These are phyloP conservation scores for Phyllosticta citribraziliensis DNA, from an alignment of 2,329 filamentous ascomycete genomes.

Conservation along the genomic window DNA sequence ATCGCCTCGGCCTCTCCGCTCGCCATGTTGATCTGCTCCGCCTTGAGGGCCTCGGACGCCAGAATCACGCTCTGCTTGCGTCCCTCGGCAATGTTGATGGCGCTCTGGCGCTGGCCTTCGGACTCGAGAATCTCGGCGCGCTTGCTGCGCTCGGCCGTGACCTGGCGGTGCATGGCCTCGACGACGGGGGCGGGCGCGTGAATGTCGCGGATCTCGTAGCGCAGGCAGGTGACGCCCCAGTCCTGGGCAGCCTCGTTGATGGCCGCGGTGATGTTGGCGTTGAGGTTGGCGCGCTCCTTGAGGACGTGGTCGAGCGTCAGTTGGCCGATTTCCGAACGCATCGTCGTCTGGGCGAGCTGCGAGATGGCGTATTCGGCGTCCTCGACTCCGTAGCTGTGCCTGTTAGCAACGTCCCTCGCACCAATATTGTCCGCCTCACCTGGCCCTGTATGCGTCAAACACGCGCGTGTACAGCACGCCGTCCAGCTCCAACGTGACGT, in stretches of 20 bases:
- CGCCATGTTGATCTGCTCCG: constrained; percentile 89
- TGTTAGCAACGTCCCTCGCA: neutral
- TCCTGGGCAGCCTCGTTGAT: constrained; percentile 97
- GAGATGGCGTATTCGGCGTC: constrained; percentile 98
- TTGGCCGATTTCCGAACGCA: constrained; percentile 97
- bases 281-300: constrained; percentile 91
- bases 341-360: constrained; percentile 94
- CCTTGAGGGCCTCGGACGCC: constrained; percentile 80
- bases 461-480: constrained; percentile 92
- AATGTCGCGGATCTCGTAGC: constrained; percentile 97
- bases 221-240: constrained; percentile 91
- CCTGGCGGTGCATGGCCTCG: constrained; percentile 95
- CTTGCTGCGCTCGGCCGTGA: constrained; percentile 94
- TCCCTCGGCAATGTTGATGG: constrained; percentile 98
- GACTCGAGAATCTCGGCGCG: constrained; percentile 95
- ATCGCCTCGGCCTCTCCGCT: constrained; percentile 93
- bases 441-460: constrained; percentile 96
- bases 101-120: constrained; percentile 91
- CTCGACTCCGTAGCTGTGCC: constrained; percentile 81
- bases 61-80: constrained; percentile 95
- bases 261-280: constrained; percentile 95
- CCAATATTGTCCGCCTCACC: constrained; percentile 43
- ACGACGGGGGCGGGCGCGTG: constrained; percentile 90
- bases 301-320: constrained; percentile 93
- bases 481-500: constrained; percentile 92